A percentile compares a stretch with the other conserved stretches of the same genome.
Evolutionary conservation across 2,329 filamentous ascomycete genomes (phyloP).

Genomic region (Claviceps spartinae): DNA sequence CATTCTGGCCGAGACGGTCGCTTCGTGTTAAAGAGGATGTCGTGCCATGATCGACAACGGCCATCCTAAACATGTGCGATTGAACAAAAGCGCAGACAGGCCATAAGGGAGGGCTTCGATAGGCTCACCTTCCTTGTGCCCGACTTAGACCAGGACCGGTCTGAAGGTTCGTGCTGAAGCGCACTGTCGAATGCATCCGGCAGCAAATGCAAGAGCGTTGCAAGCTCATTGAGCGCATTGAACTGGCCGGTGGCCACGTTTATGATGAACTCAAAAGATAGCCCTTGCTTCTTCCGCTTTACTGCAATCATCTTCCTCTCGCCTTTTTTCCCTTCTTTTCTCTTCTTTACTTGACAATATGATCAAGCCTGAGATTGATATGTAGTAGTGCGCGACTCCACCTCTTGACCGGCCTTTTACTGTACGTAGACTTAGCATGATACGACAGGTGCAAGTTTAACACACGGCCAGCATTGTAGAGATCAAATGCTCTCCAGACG

Average conservation of each 20-base stretch:
- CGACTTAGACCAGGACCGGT: conserved; percentile 66
- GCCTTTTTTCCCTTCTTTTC: not conserved
- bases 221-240: conserved; percentile 42
- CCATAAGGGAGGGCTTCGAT: conserved; percentile 76
- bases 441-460: too few species aligned
- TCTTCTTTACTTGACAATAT: not conserved
- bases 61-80: not conserved
- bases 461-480: too few species aligned
- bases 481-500: too few species aligned
- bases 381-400: too few species aligned
- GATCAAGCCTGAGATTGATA: too few species aligned
- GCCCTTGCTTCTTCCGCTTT: conserved; percentile 2
- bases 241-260: conserved; percentile 44
- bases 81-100: conserved; percentile 35
- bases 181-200: conserved; percentile 52
- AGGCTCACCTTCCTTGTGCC: conserved; percentile 68
- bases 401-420: too few species aligned
- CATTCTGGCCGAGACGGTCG: not conserved
- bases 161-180: conserved; percentile 72
- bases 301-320: not conserved
- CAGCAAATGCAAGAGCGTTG: conserved; percentile 46
- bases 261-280: conserved; percentile 31
- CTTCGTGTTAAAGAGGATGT: not conserved
- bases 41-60: not conserved
- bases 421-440: too few species aligned